A percentile compares a stretch with the other conserved stretches of the same genome.
Conservation (phyloP, 495 filamentous ascomycete species). For the Hyaloscypha variabilis region DNA sequence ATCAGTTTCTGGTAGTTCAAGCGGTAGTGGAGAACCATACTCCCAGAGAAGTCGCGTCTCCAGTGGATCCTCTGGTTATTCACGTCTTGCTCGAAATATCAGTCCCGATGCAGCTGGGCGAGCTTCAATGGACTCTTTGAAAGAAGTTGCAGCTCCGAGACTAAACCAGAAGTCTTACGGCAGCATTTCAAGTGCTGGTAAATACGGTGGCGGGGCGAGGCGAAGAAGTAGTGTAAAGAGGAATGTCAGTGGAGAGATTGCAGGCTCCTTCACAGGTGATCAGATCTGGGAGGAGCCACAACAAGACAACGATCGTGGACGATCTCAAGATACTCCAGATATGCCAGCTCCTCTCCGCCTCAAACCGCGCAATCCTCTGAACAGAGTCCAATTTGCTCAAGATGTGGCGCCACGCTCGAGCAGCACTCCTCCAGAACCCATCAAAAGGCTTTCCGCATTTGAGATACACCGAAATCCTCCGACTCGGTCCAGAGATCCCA, state of each 20-base stretch:
- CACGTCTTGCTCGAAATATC: slow-evolving; percentile 16
- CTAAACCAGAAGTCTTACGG: slow-evolving; percentile 28
- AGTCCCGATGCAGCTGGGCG: slow-evolving; percentile 16
- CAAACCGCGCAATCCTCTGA: slow-evolving; percentile 60
- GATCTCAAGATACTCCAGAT: slow-evolving; percentile 36
- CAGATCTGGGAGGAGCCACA: slow-evolving; percentile 89
- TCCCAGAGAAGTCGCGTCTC: slow-evolving; percentile 29
- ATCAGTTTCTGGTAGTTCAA: slow-evolving; percentile 53
- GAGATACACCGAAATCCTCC: slow-evolving; percentile 82
- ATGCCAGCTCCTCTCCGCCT: slow-evolving; percentile 54
- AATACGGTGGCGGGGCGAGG: slow-evolving; percentile 3
- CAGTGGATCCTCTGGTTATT: slow-evolving; percentile 26
- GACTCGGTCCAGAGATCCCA: slow-evolving; percentile 72
- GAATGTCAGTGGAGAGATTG: slow-evolving; percentile 58
- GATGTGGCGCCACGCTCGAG: slow-evolving; percentile 43
- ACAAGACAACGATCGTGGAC: slow-evolving; percentile 32
- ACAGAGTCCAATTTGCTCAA: slow-evolving; percentile 44
- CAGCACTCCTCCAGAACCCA: slow-evolving; percentile 47
- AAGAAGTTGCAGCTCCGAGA: background rate
- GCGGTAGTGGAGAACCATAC: slow-evolving; percentile 38
- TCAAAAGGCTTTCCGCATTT: slow-evolving; percentile 60
- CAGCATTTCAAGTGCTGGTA: slow-evolving; percentile 19
- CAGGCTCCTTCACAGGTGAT: slow-evolving; percentile 67
- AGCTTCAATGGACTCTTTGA: slow-evolving; percentile 19
- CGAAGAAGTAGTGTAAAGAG: slow-evolving; percentile 45